A percentile compares a stretch with the other conserved stretches of the same genome.
Conservation (phyloP, 1,284 basidiomycete species). For the Ustilago bromivora region DNA sequence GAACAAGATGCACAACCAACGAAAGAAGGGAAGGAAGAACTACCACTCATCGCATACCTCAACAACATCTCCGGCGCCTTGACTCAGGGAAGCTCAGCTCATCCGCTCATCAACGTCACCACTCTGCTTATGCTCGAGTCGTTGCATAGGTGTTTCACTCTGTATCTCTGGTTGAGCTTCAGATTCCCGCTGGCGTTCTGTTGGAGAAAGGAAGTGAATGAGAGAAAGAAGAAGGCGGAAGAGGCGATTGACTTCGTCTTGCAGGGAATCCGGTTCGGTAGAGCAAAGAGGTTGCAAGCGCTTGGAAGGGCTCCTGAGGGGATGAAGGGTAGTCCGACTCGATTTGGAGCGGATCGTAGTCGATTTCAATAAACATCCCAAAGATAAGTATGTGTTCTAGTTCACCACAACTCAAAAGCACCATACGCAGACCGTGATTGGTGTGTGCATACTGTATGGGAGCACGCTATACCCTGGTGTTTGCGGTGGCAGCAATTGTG, state of each 20-base stretch:
- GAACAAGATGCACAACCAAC: background rate
- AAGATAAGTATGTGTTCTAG: background rate
- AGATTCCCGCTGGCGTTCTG: constrained; percentile 82
- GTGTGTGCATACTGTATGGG: background rate
- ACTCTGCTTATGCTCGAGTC: constrained; percentile 77
- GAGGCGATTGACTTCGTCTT: constrained; percentile 75
- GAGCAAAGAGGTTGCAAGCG: constrained; percentile 51
- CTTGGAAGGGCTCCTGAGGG: constrained; percentile 29
- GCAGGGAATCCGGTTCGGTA: constrained; percentile 65
- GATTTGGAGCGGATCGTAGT: background rate
- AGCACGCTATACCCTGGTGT: background rate
- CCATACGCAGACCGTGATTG: background rate
- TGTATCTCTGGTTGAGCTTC: constrained; percentile 89
- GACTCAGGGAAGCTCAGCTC: constrained; percentile 17
- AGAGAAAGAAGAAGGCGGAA: constrained; percentile 79
- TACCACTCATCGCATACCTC: constrained; percentile 36
- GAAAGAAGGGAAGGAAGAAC: constrained; percentile 1
- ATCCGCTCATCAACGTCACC: constrained; percentile 55
- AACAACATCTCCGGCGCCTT: constrained; percentile 1
- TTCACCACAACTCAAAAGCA: background rate
- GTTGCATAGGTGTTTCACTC: constrained; percentile 82
- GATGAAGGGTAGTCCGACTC: background rate
- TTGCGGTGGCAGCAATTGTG: background rate
- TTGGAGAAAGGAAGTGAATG: constrained; percentile 74
- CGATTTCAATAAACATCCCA: background rate